These are phyloP conservation scores for Penicillium sp. DNA, from an alignment of 2,329 filamentous ascomycete species.

Conservation along the genomic window DNA sequence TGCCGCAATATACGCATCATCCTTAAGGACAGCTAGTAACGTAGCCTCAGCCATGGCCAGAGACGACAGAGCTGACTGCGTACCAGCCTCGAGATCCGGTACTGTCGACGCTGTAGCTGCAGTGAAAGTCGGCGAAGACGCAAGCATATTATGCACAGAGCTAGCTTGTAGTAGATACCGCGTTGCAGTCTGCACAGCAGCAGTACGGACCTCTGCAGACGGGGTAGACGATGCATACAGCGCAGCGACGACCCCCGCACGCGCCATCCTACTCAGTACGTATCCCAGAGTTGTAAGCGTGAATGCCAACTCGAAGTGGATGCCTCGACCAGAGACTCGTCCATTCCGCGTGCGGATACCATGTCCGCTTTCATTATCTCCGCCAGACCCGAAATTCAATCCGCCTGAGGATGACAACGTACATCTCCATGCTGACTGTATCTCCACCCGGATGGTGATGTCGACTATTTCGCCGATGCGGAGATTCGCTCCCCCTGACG, in stretches of 20 bases:
- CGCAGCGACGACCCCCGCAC: constrained; percentile 64
- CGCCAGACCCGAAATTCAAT: not conserved
- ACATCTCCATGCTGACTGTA: constrained; percentile 77
- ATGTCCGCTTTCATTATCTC: constrained; percentile 3
- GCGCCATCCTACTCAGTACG: constrained; percentile 68
- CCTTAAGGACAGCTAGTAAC: constrained; percentile 83
- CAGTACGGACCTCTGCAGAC: constrained; percentile 64
- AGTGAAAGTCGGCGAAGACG: constrained; percentile 49
- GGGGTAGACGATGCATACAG: constrained; percentile 67
- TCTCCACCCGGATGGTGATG: constrained; percentile 62
- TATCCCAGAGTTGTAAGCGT: constrained; percentile 73
- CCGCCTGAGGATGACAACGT: constrained; percentile 61
- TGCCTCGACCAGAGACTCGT: constrained; percentile 66
- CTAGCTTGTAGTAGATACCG: constrained; percentile 75
- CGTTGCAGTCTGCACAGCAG: constrained; percentile 70
- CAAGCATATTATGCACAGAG: constrained; percentile 71
- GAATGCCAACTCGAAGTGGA: constrained; percentile 83
- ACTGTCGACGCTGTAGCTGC: constrained; percentile 23
- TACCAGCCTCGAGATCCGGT: constrained; percentile 47
- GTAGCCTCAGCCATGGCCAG: constrained; percentile 85
- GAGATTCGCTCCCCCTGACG: not conserved
- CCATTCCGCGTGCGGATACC: constrained; percentile 53
- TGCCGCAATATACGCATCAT: constrained; percentile 84
- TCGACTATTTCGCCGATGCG: constrained; percentile 60
- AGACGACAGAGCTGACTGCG: constrained; percentile 43